These are phyloP conservation scores for Xylaria sp. DNA, from an alignment of 2,329 filamentous ascomycete species.

Conservation along the genomic window DNA sequence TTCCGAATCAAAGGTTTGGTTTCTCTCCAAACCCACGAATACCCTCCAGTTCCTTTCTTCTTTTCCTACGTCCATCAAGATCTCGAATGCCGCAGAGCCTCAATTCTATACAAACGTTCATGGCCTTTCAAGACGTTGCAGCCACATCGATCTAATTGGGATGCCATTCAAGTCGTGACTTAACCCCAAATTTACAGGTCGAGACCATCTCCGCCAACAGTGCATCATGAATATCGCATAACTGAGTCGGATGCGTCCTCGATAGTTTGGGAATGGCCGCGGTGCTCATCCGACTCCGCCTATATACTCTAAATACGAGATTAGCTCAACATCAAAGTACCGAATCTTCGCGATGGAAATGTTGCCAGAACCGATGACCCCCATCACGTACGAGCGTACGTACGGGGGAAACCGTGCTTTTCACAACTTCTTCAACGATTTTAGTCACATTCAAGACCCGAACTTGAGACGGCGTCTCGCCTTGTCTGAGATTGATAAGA, in stretches of 20 bases:
- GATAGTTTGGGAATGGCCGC: conserved; percentile 23
- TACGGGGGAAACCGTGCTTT: conserved; percentile 75
- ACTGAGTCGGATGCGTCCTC: conserved; percentile 16
- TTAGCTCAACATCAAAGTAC: conserved; percentile 1
- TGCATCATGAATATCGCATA: conserved; percentile 33
- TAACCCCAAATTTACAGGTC: conserved; percentile 1
- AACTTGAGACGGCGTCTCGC: conserved; percentile 80
- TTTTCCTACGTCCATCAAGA: conserved; percentile 6
- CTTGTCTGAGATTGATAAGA: conserved; percentile 82
- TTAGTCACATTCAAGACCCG: conserved; percentile 73
- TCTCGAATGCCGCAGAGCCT: neutral
- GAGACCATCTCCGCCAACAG: conserved; percentile 18
- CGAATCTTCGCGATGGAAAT: conserved; percentile 50
- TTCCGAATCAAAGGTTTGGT: conserved; percentile 16
- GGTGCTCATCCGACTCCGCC: conserved; percentile 4
- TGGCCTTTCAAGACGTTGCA: neutral
- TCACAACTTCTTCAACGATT: conserved; percentile 80
- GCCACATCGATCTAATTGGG: conserved; percentile 2
- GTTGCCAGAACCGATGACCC: conserved; percentile 56
- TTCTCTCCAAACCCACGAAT: conserved; percentile 12
- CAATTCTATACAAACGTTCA: neutral
- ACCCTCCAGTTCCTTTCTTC: conserved; percentile 9
- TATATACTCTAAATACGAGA: conserved; percentile 4
- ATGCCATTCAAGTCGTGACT: conserved; percentile 6
- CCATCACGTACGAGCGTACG: conserved; percentile 55